phyloP scores from a whole-genome alignment of 176 grass and related monocot species.

The Avena sativa region DNA sequence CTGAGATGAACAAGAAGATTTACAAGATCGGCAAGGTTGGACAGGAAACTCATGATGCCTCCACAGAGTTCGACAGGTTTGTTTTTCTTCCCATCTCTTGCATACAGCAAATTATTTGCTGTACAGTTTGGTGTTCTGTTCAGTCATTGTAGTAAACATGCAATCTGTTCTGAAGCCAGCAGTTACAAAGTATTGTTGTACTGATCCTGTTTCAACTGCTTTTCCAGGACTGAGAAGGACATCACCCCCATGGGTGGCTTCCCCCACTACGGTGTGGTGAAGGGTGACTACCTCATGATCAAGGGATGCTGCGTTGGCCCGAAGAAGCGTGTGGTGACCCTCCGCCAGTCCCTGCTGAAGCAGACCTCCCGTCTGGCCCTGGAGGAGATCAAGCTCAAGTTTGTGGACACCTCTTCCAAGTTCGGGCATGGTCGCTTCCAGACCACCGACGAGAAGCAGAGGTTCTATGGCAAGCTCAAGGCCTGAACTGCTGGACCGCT shows the following conservation, averaged over 20 bases:
- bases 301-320: slow-evolving; percentile 93
- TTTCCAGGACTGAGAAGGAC: slow-evolving; percentile 92
- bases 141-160: not conserved
- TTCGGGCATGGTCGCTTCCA: slow-evolving; percentile 96
- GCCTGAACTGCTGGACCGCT: not conserved
- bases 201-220: not conserved
- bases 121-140: not conserved
- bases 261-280: slow-evolving; percentile 92
- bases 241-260: slow-evolving; percentile 98
- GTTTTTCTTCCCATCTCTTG: not conserved
- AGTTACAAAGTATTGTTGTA: not conserved
- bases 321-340: slow-evolving; percentile 94
- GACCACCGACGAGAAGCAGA: slow-evolving; percentile 95
- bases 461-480: slow-evolving; percentile 73
- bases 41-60: slow-evolving; percentile 71
- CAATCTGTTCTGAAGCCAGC: not conserved
- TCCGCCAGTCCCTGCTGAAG: slow-evolving; percentile 84
- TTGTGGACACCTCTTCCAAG: slow-evolving; percentile 96
- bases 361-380: slow-evolving; percentile 85
- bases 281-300: slow-evolving; percentile 93
- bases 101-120: not conserved
- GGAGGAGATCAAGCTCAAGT: slow-evolving; percentile 98
- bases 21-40: slow-evolving; percentile 89
- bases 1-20: slow-evolving; percentile 95
- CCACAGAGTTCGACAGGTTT: slow-evolving; percentile 85